phyloP scores from a whole-genome alignment of 2,329 filamentous ascomycete species.

The Parafenestella ontariensis region DNA sequence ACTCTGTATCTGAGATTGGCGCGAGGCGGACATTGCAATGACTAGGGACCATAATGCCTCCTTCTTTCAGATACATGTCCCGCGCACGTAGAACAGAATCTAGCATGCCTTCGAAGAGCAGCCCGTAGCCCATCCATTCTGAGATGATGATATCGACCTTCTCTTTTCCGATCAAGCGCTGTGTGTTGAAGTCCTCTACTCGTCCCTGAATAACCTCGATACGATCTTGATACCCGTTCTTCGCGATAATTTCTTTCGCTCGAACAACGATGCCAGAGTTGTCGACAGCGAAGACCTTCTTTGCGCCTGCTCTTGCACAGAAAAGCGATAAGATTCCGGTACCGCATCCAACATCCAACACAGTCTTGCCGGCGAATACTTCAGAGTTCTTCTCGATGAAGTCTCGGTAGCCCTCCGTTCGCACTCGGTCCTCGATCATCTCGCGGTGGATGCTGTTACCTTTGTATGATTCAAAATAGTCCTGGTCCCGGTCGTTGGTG shows the following conservation, averaged over 20 bases:
- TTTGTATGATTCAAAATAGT: slow-evolving; percentile 71
- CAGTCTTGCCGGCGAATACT: slow-evolving; percentile 82
- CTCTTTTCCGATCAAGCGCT: slow-evolving; percentile 55
- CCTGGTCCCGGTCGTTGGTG: slow-evolving; percentile 59
- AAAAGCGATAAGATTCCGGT: slow-evolving; percentile 91
- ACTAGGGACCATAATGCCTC: slow-evolving; percentile 84
- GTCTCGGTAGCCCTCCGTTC: slow-evolving; percentile 91
- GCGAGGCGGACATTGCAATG: slow-evolving; percentile 84
- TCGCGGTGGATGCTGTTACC: slow-evolving; percentile 84
- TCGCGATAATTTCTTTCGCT: slow-evolving; percentile 82
- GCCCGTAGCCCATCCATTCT: slow-evolving; percentile 97
- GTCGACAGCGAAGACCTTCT: slow-evolving; percentile 87
- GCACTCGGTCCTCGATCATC: slow-evolving; percentile 89
- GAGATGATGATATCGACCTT: slow-evolving; percentile 94
- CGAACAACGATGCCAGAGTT: slow-evolving; percentile 90
- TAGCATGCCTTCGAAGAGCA: slow-evolving; percentile 95
- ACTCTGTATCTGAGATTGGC: slow-evolving; percentile 78
- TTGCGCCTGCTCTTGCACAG: slow-evolving; percentile 87
- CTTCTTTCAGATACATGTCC: slow-evolving; percentile 81
- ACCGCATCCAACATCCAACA: slow-evolving; percentile 88
- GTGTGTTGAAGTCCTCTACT: slow-evolving; percentile 81
- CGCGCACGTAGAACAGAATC: slow-evolving; percentile 88
- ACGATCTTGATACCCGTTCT: slow-evolving; percentile 74
- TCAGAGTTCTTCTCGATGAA: slow-evolving; percentile 94
- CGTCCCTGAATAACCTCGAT: slow-evolving; percentile 85